Percentiles rank a stretch among this genome's conserved stretches.
Evolutionary conservation across 441 rosid species (phyloP).

Genomic region (Pelargonium myrrhifolium): DNA sequence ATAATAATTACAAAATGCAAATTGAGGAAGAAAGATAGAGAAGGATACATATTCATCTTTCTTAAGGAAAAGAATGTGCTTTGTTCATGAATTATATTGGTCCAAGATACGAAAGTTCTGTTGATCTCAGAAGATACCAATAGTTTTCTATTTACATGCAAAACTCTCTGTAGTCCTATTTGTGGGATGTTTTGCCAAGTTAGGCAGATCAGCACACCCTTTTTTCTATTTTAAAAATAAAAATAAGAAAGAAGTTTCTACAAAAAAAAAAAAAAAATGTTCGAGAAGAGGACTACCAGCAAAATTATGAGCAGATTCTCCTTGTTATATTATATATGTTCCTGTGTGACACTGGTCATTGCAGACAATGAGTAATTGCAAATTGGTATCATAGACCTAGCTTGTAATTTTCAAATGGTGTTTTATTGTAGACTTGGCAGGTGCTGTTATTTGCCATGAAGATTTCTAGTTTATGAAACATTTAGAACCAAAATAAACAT

Average conservation of each 20-base stretch:
- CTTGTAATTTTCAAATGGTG: neutral
- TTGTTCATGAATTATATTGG: neutral
- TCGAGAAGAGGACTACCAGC: neutral
- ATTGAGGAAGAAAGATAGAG: neutral
- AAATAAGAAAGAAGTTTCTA: neutral
- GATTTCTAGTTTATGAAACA: slow-evolving; percentile 1
- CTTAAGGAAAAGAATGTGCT: neutral
- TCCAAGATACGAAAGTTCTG: neutral
- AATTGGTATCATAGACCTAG: neutral
- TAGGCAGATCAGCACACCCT: neutral
- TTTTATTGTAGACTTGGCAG: neutral
- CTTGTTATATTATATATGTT: too few species aligned
- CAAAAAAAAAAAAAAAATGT: neutral
- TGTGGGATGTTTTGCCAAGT: neutral
- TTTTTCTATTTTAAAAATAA: neutral
- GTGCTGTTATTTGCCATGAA: neutral
- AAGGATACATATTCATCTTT: neutral
- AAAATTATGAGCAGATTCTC: too few species aligned
- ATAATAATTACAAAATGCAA: neutral
- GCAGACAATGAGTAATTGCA: neutral
- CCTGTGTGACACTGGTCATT: neutral
- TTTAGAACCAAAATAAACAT: neutral
- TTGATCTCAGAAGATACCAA: neutral
- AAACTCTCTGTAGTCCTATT: neutral
- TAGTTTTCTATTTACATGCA: neutral